Evolutionary conservation across 331 rosid species (phyloP), one percentile per base, ranked within the genome.

Genomic region (Quercus tomentella): DNA sequence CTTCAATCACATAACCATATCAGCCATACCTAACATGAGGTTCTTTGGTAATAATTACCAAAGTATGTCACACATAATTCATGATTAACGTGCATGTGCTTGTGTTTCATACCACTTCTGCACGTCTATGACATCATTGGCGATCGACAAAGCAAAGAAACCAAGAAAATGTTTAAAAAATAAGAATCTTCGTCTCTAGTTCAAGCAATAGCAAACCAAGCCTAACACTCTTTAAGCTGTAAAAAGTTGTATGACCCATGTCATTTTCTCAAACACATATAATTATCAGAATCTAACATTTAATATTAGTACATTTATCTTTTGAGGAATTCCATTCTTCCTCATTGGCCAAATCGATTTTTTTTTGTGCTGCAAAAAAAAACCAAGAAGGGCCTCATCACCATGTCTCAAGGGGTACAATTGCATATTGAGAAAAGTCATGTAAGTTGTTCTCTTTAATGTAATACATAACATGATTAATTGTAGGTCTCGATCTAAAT

Each of bases 391-490:
- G 54, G 17, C 54, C 5, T 49, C 54, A 18, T 16, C 70, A 18
- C 26, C 72, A 67, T 67, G 72, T 86, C 31, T 67, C 17, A 78
- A 79, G 89, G 85, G 45, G 82, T 92, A 68, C 90, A 87, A 73
- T 68, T 94, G 93, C 89, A 84, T 30, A 83, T 94, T 81, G 88
- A 77, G 68, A 91, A 92, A 33, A 83, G 84, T 71, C 84, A 94
- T 80, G 98, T 90, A 84, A 87, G 85, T 45, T 75, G 49, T 49
- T 49, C 17, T 61, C 35, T 58, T 74, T 23, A n/a, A 8, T 41
- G 45, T 41, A 41, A 41, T 41, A 41, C 45, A 41, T 41, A 41
- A 41, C 45, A 41, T 41, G 45, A 41, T 41, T 2, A 41, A 41
- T 12, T 41, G 45, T 8, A 41, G 45, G 45, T 41, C 45, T 41